These are phyloP conservation scores for Debaryomyces sp. DNA, from an alignment of 1,139 yeast genomes.

Conservation along the genomic window DNA sequence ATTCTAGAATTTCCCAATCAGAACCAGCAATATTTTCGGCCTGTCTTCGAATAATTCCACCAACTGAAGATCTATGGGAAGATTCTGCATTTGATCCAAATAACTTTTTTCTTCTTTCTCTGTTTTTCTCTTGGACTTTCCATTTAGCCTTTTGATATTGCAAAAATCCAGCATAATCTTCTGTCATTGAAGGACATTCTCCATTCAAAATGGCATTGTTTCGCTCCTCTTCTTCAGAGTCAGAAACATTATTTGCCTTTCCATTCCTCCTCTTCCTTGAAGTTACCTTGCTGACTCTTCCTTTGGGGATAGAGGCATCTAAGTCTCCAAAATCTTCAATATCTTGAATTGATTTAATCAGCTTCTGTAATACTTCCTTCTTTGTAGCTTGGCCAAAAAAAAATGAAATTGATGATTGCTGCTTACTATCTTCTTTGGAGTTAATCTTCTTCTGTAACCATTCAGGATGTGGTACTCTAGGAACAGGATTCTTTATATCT, in stretches of 20 bases:
- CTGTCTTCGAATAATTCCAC: conserved; percentile 71
- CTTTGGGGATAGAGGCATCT: conserved; percentile 23
- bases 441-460: conserved; percentile 78
- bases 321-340: conserved; percentile 74
- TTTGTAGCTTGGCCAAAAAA: conserved; percentile 55
- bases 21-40: conserved; percentile 78
- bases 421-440: conserved; percentile 62
- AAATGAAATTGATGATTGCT: conserved; percentile 64
- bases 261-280: conserved; percentile 37
- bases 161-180: conserved; percentile 78
- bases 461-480: conserved; percentile 91
- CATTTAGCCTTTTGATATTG: conserved; percentile 83
- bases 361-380: conserved; percentile 30
- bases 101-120: conserved; percentile 70
- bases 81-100: conserved; percentile 69
- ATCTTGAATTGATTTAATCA: conserved; percentile 51
- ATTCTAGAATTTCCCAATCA: conserved; percentile 85
- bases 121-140: conserved; percentile 71
- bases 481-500: conserved; percentile 88
- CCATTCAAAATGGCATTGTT: conserved; percentile 50
- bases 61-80: conserved; percentile 55
- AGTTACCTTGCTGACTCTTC: conserved; percentile 55
- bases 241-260: conserved; percentile 25
- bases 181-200: conserved; percentile 70
- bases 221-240: conserved; percentile 45